Evolutionary conservation across 495 filamentous ascomycete genomes (phyloP).

Genomic region (Pyronema domesticum): DNA sequence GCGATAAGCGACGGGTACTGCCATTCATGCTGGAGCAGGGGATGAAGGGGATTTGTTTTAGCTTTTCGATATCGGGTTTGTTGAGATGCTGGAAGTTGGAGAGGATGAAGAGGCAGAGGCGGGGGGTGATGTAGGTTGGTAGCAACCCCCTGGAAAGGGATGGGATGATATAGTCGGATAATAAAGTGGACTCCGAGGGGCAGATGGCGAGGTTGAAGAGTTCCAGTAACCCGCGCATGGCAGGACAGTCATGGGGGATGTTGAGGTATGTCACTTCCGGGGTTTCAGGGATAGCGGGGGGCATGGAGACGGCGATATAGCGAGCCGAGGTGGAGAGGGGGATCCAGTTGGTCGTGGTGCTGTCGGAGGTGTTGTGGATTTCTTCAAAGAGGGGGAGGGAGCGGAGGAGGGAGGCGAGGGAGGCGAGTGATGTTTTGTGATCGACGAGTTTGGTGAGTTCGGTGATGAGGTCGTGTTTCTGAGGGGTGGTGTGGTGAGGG

Average conservation of each 20-base stretch:
- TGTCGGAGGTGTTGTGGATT: conserved; percentile 2
- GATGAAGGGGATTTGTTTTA: conserved; percentile 16
- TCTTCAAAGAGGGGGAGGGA: conserved; percentile 3
- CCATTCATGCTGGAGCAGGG: conserved; percentile 10
- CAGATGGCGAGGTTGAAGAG: conserved; percentile 4
- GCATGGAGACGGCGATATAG: conserved; percentile 8
- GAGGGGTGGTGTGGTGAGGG: neutral
- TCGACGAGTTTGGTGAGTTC: neutral
- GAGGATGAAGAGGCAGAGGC: conserved; percentile 11
- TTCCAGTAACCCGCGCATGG: conserved; percentile 4
- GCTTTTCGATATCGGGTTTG: conserved; percentile 1
- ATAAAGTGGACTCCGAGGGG: conserved; percentile 3
- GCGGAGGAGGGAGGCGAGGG: no score
- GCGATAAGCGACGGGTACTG: conserved; percentile 4
- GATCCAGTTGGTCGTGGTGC: conserved; percentile 4
- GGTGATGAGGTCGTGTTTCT: conserved; percentile 4
- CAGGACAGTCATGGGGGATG: neutral
- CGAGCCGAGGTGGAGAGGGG: neutral
- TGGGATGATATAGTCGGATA: conserved; percentile 10
- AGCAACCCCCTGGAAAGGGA: neutral
- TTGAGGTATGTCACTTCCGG: conserved; percentile 9
- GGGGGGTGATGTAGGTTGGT: conserved; percentile 3
- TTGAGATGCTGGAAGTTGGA: conserved; percentile 9
- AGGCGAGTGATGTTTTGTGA: no score
- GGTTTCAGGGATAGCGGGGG: conserved; percentile 2